Percentiles rank a stretch among this genome's conserved stretches.
Conservation (phyloP, 371 early-diverging fungal species). For the Dichotomocladium elegans region DNA sequence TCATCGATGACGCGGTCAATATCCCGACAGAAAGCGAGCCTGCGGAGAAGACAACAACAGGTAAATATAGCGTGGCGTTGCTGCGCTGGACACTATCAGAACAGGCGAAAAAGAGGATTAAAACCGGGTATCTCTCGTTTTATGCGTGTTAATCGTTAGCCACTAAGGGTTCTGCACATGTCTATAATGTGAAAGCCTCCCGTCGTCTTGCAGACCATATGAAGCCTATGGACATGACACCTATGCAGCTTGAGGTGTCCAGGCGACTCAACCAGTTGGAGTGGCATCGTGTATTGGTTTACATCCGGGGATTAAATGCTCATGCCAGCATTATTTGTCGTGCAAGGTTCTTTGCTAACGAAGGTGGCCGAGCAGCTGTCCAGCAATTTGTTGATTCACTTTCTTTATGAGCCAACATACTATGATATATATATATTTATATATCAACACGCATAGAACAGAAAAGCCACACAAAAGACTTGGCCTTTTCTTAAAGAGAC, state of each 20-base stretch:
- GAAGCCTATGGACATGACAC: background rate
- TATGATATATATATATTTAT: no score
- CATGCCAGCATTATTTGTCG: constrained; percentile 59
- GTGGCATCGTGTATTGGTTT: constrained; percentile 50
- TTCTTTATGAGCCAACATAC: no score
- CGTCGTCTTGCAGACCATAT: background rate
- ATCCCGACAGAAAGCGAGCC: background rate
- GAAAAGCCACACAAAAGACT: no score
- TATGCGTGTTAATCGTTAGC: background rate
- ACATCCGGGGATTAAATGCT: constrained; percentile 40
- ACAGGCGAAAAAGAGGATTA: background rate
- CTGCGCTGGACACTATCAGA: no score
- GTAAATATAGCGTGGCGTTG: no score
- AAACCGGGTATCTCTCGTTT: background rate
- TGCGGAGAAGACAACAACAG: background rate
- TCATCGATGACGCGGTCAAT: constrained; percentile 14
- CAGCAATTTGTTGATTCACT: constrained; percentile 21
- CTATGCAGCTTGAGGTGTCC: constrained; percentile 1
- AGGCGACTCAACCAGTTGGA: constrained; percentile 28
- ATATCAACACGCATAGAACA: no score
- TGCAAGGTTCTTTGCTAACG: constrained; percentile 5
- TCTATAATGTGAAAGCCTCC: constrained; percentile 1
- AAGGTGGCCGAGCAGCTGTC: constrained; percentile 10
- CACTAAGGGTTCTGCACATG: background rate
- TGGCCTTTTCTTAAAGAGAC: no score